Base-by-base conservation (phyloP, 140 eudicot species). In the Erigeron philadelphicus region DNA sequence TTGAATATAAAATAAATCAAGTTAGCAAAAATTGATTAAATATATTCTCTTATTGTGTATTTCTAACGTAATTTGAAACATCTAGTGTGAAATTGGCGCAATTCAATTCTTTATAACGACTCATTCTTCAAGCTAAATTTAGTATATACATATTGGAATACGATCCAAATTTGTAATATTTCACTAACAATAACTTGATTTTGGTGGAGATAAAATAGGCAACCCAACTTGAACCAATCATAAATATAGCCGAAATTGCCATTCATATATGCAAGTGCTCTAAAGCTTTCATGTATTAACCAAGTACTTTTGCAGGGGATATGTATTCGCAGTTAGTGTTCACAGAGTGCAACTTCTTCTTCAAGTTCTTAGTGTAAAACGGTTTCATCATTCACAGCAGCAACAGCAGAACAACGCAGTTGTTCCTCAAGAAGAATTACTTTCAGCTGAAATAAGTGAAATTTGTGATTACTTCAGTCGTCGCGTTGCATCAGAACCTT, bases 281-380 rank as follows among this genome's bases (percentile, higher is more conserved):
- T 31, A 61, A 16, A 18, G 10, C 4, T 17, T 64, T 43, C 53
- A 9, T 64, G 49, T 62, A 19, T 31, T 59, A 59, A 64, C 47
- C 9, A 75, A 67, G 10, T 59, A 3, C 48, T 35, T 76, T 63
- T 86, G 76, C 90, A 89, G 98, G 80, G 96, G 96, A 15, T 93
- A 93, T 60, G 98, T 93, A 49, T 93, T 89, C 79, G 98, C 98
- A 15, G 98, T 93, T 40, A 93, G 98, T 56, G 98, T 93, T 18
- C 98, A 89, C 84, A 76, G 98, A 68, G 96, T 93, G 71, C 98
- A 93, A 74, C 98, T 93, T 73, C 96, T 93, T 15, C 94, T 93
- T 57, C 98, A 93, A 83, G 96, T 93, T 35, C 86, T 93, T 18
- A 89, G 95, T 71, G 96, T 93, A 41, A 93, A 89, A 76, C 85